Evolutionary conservation across 2,329 filamentous ascomycete genomes (phyloP).

Genomic region (Emericellopsis cladophorae): DNA sequence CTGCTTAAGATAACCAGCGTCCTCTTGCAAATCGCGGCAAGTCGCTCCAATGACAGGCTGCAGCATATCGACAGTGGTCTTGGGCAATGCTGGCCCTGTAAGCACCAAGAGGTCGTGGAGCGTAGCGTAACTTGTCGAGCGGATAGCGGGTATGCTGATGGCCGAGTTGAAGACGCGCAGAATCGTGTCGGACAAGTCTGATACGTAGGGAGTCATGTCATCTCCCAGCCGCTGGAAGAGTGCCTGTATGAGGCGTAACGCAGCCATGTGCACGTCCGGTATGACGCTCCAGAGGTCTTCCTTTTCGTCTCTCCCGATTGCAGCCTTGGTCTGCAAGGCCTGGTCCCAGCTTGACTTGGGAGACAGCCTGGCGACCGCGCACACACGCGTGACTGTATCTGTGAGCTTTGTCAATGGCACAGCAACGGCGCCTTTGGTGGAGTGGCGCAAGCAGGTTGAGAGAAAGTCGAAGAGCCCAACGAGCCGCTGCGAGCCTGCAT

Average conservation of each 20-base stretch:
- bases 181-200: conserved; percentile 57
- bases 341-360: conserved; percentile 31
- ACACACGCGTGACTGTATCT: conserved; percentile 58
- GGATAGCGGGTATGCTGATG: conserved; percentile 38
- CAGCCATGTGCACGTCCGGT: conserved; percentile 60
- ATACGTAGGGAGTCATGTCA: conserved; percentile 44
- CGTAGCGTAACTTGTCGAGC: conserved; percentile 47
- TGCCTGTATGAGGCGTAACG: conserved; percentile 47
- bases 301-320: conserved; percentile 67
- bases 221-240: conserved; percentile 45
- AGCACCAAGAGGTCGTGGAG: conserved; percentile 43
- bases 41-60: conserved; percentile 50
- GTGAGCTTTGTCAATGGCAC: conserved; percentile 55
- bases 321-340: conserved; percentile 52
- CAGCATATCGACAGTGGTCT: conserved; percentile 51
- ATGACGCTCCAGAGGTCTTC: conserved; percentile 65
- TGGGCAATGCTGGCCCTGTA: conserved; percentile 54
- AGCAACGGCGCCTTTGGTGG: conserved; percentile 52
- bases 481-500: conserved; percentile 58
- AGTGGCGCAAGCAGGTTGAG: conserved; percentile 45
- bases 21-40: conserved; percentile 60
- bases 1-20: conserved; percentile 32
- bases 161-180: conserved; percentile 55
- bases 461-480: conserved; percentile 53
- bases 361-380: conserved; percentile 47